Evolutionary conservation across 495 filamentous ascomycete genomes (phyloP), one percentile per base, ranked within the genome.

Genomic region (Penicillium atrosanguineum): DNA sequence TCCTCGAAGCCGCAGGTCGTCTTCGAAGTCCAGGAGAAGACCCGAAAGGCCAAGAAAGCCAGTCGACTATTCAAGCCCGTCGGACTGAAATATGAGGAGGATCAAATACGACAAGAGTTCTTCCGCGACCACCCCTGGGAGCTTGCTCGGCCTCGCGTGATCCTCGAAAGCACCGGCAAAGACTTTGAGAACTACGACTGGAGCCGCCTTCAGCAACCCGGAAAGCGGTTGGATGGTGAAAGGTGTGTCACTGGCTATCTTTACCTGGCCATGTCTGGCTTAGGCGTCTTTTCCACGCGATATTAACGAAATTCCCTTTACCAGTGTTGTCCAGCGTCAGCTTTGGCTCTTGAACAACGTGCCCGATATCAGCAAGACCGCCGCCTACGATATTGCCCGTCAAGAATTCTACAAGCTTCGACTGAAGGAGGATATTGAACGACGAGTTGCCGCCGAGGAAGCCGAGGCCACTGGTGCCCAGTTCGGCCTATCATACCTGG

Each of bases 51-150:
- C 9, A 81, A 82, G 61, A 88, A 85, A 66, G 73, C 88, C 7
- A 90, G 85, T 65, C 80, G 85, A 50, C 66, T 95, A 61, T 97
- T 90, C 73, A 80, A 85, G 61, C 94, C 94, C 6, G 81, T 90
- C 46, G 64, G 75, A 50, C 83, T 98, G 47, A 77, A 77, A 48
- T 95, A 91, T 68, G 88, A 90, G 43, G 94, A 98, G 69, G 95
- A 98, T 69, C 70, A 77, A 55, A 75, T 97, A 59, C 86, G 94
- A 45, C 75, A 63, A 50, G 74, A 87, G 25, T 98, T 97, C 75
- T 97, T 87, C 75, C 79, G 77, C 54, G 92, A 98, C 69, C 94
- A 98, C 71, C 94, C 94, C 5, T 98, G 94, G 94, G 94, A 98
- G 68, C 77, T 98, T 62, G 94, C 95, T 26, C 80, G 94, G 57